phyloP scores from a whole-genome alignment of 2,329 filamentous ascomycete species.

The Pseudogymnoascus sp. region DNA sequence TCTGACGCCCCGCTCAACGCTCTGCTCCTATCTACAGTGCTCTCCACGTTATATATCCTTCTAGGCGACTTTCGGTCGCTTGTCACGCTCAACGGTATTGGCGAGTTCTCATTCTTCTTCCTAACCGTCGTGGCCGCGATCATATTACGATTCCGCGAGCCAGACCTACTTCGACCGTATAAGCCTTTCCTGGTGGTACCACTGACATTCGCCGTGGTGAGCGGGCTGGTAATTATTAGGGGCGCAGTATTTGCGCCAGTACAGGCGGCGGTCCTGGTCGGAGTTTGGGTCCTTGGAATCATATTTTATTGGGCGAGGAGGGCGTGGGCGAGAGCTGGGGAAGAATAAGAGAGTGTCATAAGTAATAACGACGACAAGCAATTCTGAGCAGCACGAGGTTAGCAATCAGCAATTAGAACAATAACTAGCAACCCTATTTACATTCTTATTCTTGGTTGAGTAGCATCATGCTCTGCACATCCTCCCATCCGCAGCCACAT shows the following conservation, averaged over 20 bases:
- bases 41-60: slow-evolving; percentile 51
- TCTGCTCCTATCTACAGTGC: slow-evolving; percentile 40
- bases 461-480: slow-evolving; percentile 31
- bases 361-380: not conserved
- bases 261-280: slow-evolving; percentile 45
- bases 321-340: not conserved
- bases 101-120: slow-evolving; percentile 59
- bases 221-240: slow-evolving; percentile 51
- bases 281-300: slow-evolving; percentile 44
- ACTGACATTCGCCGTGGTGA: slow-evolving; percentile 47
- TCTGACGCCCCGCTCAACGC: slow-evolving; percentile 50
- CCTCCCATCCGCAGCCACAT: slow-evolving; percentile 33
- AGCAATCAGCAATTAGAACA: not conserved
- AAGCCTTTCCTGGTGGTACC: slow-evolving; percentile 46
- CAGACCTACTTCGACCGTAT: slow-evolving; percentile 47
- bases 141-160: slow-evolving; percentile 49
- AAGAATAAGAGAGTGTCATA: not conserved
- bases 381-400: not conserved
- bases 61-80: slow-evolving; percentile 55
- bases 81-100: slow-evolving; percentile 52
- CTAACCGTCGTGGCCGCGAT: slow-evolving; percentile 53
- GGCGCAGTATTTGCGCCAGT: slow-evolving; percentile 52
- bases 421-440: not conserved
- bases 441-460: not conserved
- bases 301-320: slow-evolving; percentile 31